Base-by-base conservation (phyloP, 257 asterid genomes). In the Scutellaria barbata region DNA sequence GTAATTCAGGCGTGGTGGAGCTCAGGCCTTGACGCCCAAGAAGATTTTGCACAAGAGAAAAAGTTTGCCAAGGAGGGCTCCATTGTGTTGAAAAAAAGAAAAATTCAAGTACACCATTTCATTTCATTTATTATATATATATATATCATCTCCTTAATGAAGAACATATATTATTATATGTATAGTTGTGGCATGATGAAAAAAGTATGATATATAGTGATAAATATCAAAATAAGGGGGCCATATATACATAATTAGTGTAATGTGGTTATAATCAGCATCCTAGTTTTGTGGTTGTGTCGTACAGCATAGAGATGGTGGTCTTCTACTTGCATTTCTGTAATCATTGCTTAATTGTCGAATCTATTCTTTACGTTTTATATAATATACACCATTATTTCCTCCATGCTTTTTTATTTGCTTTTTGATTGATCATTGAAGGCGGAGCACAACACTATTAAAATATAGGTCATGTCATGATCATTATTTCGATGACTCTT, bases 41-140 rank as follows among this genome's bases (percentile, higher is more conserved):
- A 85, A 75, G 79, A 66, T 42, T 53, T 40, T 80, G 80, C 85
- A 64, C 75, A 87, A 87, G 79, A 87, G 93, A 76, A 87, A 87
- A 83, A 79, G 93, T 53, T 62, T 76, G 2, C 96, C 93, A 30
- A 76, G 75, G 8, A 86, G 96, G 78, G 83, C 96, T 74, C 94
- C 96, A 2, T 48, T 87, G 30, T 68, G 50, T 53, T 87, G 35
- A 30, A 30, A 4, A 30, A 2, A 67, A 70, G 18, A 42, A 43
- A 0, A 62, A 9, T 11, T 9, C 35, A 12, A 13, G 14, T 42
- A 74, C 35, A 14, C 14, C 68, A 43, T 78, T 51, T 40, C 41
- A 54, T 64, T 68, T 51, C n/a, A 47, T 62, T 62, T 54, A 17
- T 40, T 37, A 40, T 9, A 45, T 45, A 45, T 10, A 45, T 45